Percentiles rank a stretch among this genome's conserved stretches.
Evolutionary conservation across 2,329 filamentous ascomycete species (phyloP).

Genomic region (Cercospora sojina): DNA sequence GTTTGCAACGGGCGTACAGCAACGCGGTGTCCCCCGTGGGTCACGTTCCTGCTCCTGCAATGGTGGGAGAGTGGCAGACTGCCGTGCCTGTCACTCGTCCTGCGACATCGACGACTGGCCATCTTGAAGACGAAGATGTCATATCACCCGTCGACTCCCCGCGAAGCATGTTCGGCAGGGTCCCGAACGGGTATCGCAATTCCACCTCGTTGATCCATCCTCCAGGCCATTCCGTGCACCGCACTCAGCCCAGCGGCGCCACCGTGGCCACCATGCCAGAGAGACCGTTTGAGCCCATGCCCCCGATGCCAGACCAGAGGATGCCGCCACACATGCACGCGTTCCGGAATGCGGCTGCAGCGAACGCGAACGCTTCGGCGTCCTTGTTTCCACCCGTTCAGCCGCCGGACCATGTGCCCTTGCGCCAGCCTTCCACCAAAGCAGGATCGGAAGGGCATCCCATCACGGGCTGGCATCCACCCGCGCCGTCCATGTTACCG

Average conservation of each 20-base stretch:
- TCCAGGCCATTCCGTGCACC: constrained; percentile 26
- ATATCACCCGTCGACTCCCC: constrained; percentile 23
- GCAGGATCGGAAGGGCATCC: constrained; percentile 35
- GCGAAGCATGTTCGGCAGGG: constrained; percentile 11
- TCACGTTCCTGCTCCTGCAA: constrained; percentile 23
- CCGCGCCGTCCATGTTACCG: constrained; percentile 24
- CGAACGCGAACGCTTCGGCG: constrained; percentile 23
- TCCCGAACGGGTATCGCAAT: constrained; percentile 22
- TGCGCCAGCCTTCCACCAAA: constrained; percentile 23
- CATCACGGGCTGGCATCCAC: constrained; percentile 39
- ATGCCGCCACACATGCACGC: constrained; percentile 37
- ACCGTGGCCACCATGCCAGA: constrained; percentile 17
- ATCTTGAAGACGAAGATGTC: constrained; percentile 26
- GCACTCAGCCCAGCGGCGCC: constrained; percentile 20
- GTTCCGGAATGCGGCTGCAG: constrained; percentile 32
- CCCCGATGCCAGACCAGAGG: constrained; percentile 15
- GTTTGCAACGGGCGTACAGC: constrained; percentile 36
- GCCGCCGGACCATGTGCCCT: constrained; percentile 32
- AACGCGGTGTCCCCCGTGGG: constrained; percentile 31
- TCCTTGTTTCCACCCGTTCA: constrained; percentile 34
- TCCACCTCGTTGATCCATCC: constrained; percentile 32
- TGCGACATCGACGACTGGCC: constrained; percentile 19
- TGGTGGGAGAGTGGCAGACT: constrained; percentile 34
- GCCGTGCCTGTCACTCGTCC: constrained; percentile 27
- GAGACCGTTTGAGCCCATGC: constrained; percentile 9